A percentile compares a stretch with the other conserved stretches of the same genome.
Evolutionary conservation across 108 stramenopile species (phyloP).

Genomic region (Chaetoceros tenuissimus): DNA sequence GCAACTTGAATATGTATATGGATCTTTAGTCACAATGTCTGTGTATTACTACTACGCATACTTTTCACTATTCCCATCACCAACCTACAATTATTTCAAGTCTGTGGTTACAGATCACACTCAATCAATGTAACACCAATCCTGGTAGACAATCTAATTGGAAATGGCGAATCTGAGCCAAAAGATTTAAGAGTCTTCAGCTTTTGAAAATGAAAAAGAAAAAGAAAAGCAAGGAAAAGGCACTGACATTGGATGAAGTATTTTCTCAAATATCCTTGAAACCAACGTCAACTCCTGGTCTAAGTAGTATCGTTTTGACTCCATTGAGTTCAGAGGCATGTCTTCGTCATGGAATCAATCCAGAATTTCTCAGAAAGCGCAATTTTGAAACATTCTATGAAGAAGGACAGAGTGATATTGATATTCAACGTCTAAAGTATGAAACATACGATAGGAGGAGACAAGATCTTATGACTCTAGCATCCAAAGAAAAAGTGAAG

Average conservation of each 20-base stretch:
- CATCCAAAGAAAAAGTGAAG: slow-evolving; percentile 31
- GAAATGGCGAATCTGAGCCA: too few relatives aligned
- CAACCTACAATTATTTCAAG: too few relatives aligned
- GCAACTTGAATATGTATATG: too few relatives aligned
- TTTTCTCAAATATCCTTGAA: slow-evolving; percentile 2
- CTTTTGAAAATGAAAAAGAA: too few relatives aligned
- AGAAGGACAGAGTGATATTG: slow-evolving; percentile 34
- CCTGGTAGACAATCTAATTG: too few relatives aligned
- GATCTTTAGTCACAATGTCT: too few relatives aligned
- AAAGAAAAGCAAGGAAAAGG: not conserved
- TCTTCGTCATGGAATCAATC: slow-evolving; percentile 43
- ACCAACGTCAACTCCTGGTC: slow-evolving; percentile 4
- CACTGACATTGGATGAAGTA: slow-evolving; percentile 2
- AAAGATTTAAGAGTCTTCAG: too few relatives aligned
- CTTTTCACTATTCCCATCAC: too few relatives aligned
- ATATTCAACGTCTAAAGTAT: slow-evolving; percentile 52
- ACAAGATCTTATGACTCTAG: slow-evolving; percentile 50
- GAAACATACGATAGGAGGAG: slow-evolving; percentile 55
- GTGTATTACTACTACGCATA: too few relatives aligned
- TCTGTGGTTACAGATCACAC: too few relatives aligned
- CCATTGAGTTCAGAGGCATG: slow-evolving; percentile 52
- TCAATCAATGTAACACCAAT: too few relatives aligned
- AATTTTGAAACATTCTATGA: slow-evolving; percentile 62
- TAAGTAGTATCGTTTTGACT: slow-evolving; percentile 29
- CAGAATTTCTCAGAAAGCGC: slow-evolving; percentile 40